phyloP scores from a whole-genome alignment of 345 rosid species.

The Punica granatum region DNA sequence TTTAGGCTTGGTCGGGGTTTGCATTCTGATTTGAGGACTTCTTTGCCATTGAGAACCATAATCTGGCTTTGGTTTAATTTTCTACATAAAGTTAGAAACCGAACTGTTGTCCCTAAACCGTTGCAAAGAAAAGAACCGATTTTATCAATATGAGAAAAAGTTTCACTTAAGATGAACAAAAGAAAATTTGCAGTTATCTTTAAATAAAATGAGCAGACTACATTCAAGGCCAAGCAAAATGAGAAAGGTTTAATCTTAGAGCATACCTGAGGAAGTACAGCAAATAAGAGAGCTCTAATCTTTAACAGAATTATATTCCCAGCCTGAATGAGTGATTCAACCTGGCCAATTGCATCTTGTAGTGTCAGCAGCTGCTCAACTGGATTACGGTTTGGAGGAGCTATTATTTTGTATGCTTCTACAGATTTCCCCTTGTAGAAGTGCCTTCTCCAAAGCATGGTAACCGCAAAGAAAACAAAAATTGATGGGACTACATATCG shows the following conservation, averaged over 20 bases:
- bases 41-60: not conserved
- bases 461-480: constrained; percentile 38
- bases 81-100: not conserved
- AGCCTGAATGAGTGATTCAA: constrained; percentile 66
- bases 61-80: not conserved
- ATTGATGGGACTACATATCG: constrained; percentile 46
- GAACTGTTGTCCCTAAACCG: not conserved
- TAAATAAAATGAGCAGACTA: not conserved
- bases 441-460: constrained; percentile 61
- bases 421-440: constrained; percentile 42
- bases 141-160: no score
- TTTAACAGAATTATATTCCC: constrained; percentile 76
- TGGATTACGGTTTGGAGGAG: constrained; percentile 74
- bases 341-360: constrained; percentile 66
- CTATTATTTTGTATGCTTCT: constrained; percentile 50
- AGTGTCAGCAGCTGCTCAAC: constrained; percentile 79
- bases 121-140: not conserved
- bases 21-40: not conserved
- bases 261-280: constrained; percentile 70
- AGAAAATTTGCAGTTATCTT: not conserved
- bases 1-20: not conserved
- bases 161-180: not conserved
- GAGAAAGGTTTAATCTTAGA: not conserved
- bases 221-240: not conserved
- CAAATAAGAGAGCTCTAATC: constrained; percentile 79